Conservation (phyloP, 2,329 filamentous ascomycete species). For the Atkinsonella hypoxylon region DNA sequence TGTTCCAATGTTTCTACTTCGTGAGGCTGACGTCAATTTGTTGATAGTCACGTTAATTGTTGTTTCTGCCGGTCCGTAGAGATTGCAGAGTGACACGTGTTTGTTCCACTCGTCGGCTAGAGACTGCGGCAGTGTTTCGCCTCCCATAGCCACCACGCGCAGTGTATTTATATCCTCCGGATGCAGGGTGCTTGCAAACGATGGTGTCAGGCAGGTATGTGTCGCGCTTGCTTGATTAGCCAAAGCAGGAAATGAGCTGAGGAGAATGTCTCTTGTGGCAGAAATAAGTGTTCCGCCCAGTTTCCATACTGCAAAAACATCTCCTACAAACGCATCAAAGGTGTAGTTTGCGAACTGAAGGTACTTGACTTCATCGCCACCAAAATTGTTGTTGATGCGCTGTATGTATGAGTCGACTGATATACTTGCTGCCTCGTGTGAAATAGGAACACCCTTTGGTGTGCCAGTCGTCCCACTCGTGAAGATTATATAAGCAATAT, state of each 20-base stretch:
- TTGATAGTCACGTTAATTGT: constrained; percentile 17
- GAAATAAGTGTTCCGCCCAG: constrained; percentile 49
- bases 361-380: constrained; percentile 16
- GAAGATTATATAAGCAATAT: constrained; percentile 26
- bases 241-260: constrained; percentile 39
- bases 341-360: constrained; percentile 26
- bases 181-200: constrained; percentile 43
- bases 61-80: constrained; percentile 17
- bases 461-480: constrained; percentile 16
- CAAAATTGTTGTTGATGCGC: background rate
- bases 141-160: constrained; percentile 46
- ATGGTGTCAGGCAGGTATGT: constrained; percentile 50
- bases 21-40: constrained; percentile 10
- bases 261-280: constrained; percentile 41
- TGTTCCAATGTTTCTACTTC: constrained; percentile 13
- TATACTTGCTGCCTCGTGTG: constrained; percentile 21
- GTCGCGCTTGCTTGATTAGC: constrained; percentile 39
- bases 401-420: constrained; percentile 8
- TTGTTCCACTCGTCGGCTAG: constrained; percentile 40
- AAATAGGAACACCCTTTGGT: constrained; percentile 26
- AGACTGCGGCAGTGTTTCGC: constrained; percentile 46
- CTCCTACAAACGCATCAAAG: constrained; percentile 40
- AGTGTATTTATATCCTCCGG: constrained; percentile 32
- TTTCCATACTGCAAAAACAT: constrained; percentile 52
- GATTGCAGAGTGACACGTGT: constrained; percentile 11